Percentiles rank a stretch among this genome's conserved stretches.
Evolutionary conservation across 148 eudicot species (phyloP).

Genomic region (Amaranthus hypochondriacus): DNA sequence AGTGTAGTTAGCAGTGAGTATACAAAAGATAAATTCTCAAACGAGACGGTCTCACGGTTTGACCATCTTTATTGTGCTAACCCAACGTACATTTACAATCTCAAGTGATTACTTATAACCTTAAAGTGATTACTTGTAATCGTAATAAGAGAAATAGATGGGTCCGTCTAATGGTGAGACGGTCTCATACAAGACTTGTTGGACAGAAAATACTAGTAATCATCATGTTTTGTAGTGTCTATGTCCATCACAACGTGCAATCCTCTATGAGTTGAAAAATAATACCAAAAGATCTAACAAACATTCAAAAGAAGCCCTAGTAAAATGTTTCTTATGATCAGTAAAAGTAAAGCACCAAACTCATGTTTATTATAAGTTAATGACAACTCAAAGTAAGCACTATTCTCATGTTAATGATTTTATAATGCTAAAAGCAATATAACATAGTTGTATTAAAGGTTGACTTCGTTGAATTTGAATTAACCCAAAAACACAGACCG

Average conservation of each 20-base stretch:
- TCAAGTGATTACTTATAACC: too few species aligned
- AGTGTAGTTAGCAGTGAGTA: too few species aligned
- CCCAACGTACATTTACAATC: too few species aligned
- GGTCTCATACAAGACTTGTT: too few species aligned
- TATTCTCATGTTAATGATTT: background rate
- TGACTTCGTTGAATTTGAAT: constrained; percentile 1
- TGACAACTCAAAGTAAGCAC: constrained; percentile 5
- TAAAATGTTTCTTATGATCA: too few species aligned
- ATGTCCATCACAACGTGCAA: constrained; percentile 18
- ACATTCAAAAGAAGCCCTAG: constrained; percentile 6
- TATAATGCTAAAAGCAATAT: constrained; percentile 7
- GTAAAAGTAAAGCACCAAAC: constrained; percentile 9
- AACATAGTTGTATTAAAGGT: background rate
- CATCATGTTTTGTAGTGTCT: constrained; percentile 1
- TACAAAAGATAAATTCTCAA: too few species aligned
- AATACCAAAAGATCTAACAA: background rate
- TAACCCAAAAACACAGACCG: background rate
- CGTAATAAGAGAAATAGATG: too few species aligned
- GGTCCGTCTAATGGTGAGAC: too few species aligned
- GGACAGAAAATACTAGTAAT: background rate
- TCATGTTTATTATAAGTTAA: background rate
- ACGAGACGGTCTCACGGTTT: too few species aligned
- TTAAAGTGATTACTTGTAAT: too few species aligned
- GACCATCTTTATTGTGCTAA: too few species aligned
- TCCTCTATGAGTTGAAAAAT: background rate